Percentiles rank a stretch among this genome's conserved stretches.
phyloP scores from a whole-genome alignment of 2,329 filamentous ascomycete species.

The Lecanicillium sp. region DNA sequence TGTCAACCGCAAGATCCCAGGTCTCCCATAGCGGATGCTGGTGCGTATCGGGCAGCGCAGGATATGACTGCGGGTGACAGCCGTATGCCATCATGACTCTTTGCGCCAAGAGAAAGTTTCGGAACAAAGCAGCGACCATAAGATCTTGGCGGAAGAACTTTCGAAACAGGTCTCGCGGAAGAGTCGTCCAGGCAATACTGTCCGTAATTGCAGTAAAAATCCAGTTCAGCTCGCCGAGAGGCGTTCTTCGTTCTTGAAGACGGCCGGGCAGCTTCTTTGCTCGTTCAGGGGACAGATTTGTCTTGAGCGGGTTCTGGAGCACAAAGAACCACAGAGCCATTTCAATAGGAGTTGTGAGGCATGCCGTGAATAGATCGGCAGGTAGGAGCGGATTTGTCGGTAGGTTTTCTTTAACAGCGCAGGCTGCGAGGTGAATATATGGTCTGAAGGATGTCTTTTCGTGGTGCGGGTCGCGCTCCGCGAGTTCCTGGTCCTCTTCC shows the following conservation, averaged over 20 bases:
- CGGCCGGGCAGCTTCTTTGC: constrained; percentile 86
- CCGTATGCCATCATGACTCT: constrained; percentile 95
- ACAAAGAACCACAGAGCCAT: constrained; percentile 97
- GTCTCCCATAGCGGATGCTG: constrained; percentile 94
- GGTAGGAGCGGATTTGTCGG: constrained; percentile 91
- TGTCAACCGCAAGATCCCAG: constrained; percentile 95
- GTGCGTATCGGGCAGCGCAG: constrained; percentile 87
- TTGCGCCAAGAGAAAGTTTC: constrained; percentile 91
- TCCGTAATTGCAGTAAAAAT: constrained; percentile 99
- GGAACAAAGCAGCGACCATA: constrained; percentile 96
- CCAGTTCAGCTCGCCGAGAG: constrained; percentile 95
- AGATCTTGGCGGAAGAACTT: constrained; percentile 96
- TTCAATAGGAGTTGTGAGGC: constrained; percentile 92
- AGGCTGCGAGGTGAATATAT: constrained; percentile 87
- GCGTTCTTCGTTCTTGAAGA: constrained; percentile 86
- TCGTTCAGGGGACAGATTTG: constrained; percentile 66
- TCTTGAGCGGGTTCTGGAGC: constrained; percentile 73
- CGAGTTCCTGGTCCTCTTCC: constrained; percentile 72
- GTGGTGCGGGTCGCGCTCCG: constrained; percentile 72
- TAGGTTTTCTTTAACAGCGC: constrained; percentile 81
- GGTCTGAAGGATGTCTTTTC: constrained; percentile 63
- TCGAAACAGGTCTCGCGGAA: constrained; percentile 85
- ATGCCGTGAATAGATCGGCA: constrained; percentile 92
- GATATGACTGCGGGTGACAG: constrained; percentile 88
- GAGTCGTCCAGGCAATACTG: constrained; percentile 95